Conservation (phyloP, 208 protist genomes). For the Crithidia fasciculata region DNA sequence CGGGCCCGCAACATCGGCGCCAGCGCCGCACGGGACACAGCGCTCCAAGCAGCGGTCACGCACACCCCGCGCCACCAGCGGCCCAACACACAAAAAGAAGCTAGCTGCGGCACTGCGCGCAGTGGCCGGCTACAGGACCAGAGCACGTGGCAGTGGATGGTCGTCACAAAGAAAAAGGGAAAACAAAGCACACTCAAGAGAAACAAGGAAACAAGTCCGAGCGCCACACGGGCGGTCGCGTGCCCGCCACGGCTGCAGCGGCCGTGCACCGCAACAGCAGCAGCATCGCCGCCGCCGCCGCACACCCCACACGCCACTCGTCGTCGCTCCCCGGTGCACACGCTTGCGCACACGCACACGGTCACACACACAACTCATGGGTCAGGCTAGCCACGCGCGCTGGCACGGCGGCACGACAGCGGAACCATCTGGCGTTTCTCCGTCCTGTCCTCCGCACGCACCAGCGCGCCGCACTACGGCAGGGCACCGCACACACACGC, state of each 20-base stretch:
- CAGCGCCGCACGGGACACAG: too few relatives aligned
- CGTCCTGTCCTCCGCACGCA: not conserved
- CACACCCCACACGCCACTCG: not conserved
- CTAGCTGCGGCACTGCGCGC: not conserved
- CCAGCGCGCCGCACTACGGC: too few relatives aligned
- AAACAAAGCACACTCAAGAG: not conserved
- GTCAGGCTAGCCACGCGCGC: not conserved
- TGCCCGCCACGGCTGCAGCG: not conserved
- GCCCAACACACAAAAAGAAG: not conserved
- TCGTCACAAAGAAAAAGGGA: too few relatives aligned
- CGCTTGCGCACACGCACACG: slow-evolving; percentile 1
- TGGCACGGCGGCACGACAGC: slow-evolving; percentile 4
- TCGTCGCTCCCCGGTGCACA: slow-evolving; percentile 2
- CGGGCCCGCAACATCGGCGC: too few relatives aligned
- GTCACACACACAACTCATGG: slow-evolving; percentile 12
- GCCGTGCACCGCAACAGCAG: too few relatives aligned
- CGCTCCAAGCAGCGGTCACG: too few relatives aligned
- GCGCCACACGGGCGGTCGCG: not conserved
- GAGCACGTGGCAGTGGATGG: too few relatives aligned
- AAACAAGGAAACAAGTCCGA: not conserved
- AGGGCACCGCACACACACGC: not conserved
- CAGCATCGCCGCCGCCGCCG: too few relatives aligned
- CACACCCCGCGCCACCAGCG: too few relatives aligned
- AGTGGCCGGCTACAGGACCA: not conserved
- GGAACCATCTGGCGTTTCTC: slow-evolving; percentile 16